Evolutionary conservation across 148 eudicot species (phyloP).

Genomic region (Spergularia bocconei): DNA sequence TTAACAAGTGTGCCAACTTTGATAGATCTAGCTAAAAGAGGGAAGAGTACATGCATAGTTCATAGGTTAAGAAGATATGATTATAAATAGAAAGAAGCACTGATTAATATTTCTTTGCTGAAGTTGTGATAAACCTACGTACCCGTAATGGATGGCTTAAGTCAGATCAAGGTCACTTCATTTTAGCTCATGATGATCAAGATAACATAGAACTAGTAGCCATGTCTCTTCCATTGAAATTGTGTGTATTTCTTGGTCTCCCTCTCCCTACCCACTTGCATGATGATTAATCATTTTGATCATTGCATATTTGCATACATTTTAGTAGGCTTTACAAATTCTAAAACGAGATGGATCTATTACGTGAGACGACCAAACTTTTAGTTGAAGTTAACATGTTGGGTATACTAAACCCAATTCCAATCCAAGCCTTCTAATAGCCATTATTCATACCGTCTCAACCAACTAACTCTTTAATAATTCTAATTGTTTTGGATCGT

Average conservation of each 20-base stretch:
- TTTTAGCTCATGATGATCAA: background rate
- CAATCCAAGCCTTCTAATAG: too few relatives aligned
- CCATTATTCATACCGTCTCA: too few relatives aligned
- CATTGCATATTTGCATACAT: too few relatives aligned
- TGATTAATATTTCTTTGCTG: background rate
- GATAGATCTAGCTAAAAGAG: background rate
- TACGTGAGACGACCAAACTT: too few relatives aligned
- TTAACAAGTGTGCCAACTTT: background rate
- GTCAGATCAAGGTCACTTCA: constrained; percentile 9
- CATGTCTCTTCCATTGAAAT: constrained; percentile 6
- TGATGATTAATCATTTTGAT: background rate
- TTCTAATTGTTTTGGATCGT: too few relatives aligned
- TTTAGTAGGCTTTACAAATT: too few relatives aligned
- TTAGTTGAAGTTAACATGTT: too few relatives aligned
- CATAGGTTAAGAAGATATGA: background rate
- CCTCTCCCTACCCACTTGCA: background rate
- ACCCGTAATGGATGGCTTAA: background rate
- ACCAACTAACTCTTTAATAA: too few relatives aligned
- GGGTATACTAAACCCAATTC: too few relatives aligned
- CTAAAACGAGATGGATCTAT: too few relatives aligned
- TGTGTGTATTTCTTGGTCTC: background rate
- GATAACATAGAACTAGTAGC: background rate
- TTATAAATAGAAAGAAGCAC: constrained; percentile 8
- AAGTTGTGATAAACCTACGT: background rate
- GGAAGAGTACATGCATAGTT: background rate